A percentile compares a stretch with the other conserved stretches of the same genome.
Evolutionary conservation across 148 eudicot genomes (phyloP).

Genomic region (Nepenthes mirabilis): DNA sequence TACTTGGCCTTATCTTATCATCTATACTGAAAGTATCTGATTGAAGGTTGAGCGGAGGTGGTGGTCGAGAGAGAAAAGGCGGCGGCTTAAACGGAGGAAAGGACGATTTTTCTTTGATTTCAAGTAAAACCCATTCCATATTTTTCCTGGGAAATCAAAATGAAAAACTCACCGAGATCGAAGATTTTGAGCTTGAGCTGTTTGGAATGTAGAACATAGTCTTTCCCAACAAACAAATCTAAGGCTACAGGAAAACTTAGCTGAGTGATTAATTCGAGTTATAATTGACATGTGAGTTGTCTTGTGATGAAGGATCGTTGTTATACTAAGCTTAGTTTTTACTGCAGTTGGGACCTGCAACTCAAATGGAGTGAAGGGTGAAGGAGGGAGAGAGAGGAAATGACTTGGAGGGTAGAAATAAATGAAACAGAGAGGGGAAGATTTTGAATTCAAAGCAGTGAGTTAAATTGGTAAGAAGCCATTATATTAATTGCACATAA

Average conservation of each 20-base stretch:
- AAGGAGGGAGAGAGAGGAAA: no score
- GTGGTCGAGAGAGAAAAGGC: conserved; percentile 15
- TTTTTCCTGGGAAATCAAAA: no score
- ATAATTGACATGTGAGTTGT: conserved; percentile 3
- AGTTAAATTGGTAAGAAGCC: no score
- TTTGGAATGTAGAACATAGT: no score
- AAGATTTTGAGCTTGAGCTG: no score
- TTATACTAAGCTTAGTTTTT: conserved; percentile 7
- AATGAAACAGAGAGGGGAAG: neutral
- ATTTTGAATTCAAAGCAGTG: no score
- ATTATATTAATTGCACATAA: no score
- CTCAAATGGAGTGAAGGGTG: conserved; percentile 10
- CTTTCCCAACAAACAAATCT: no score
- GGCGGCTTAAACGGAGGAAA: conserved; percentile 6
- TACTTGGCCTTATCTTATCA: conserved; percentile 55
- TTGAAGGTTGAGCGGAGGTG: conserved; percentile 2
- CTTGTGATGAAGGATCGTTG: conserved; percentile 5
- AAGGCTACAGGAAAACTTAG: neutral
- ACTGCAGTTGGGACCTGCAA: conserved; percentile 14
- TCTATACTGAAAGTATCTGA: conserved; percentile 22
- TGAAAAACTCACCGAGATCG: neutral
- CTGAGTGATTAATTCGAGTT: neutral
- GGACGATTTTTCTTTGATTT: conserved; percentile 9
- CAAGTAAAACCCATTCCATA: neutral
- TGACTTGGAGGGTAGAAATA: neutral